Conservation (phyloP, 2,329 filamentous ascomycete species). For the Stachybotrys chartarum region DNA sequence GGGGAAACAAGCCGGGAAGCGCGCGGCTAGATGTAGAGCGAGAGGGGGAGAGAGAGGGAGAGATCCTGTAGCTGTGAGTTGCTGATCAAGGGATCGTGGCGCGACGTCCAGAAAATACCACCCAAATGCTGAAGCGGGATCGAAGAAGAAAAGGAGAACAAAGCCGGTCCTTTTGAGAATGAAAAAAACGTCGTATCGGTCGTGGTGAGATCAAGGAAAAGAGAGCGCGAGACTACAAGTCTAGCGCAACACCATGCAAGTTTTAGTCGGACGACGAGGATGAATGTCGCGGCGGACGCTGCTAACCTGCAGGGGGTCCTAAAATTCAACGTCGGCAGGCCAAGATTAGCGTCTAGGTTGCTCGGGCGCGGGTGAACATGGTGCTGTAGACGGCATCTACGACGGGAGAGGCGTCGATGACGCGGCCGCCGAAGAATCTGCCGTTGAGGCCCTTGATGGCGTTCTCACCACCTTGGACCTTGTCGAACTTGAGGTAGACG, state of each 20-base stretch:
- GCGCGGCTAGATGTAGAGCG: background rate
- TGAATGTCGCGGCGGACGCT: slow-evolving; percentile 12
- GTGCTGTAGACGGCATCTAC: slow-evolving; percentile 98
- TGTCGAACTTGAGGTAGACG: slow-evolving; percentile 97
- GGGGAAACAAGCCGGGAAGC: background rate
- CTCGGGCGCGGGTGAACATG: slow-evolving; percentile 81
- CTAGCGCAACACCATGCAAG: slow-evolving; percentile 9
- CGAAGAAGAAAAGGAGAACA: background rate
- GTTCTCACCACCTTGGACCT: slow-evolving; percentile 90
- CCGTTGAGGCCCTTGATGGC: slow-evolving; percentile 97
- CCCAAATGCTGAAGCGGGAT: background rate
- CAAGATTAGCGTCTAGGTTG: slow-evolving; percentile 61
- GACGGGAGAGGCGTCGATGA: slow-evolving; percentile 91
- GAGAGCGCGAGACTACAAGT: slow-evolving; percentile 15
- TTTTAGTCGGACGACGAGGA: background rate
- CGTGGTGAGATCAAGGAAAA: slow-evolving; percentile 9
- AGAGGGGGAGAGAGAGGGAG: background rate
- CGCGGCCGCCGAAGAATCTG: slow-evolving; percentile 86
- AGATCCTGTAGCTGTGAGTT: background rate
- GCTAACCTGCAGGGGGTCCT: slow-evolving; percentile 38
- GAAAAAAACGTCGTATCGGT: slow-evolving; percentile 8
- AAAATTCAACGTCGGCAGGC: slow-evolving; percentile 34
- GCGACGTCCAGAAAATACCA: background rate
- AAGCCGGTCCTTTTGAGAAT: background rate
- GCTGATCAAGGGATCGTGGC: background rate